Percentiles rank a stretch among this genome's conserved stretches.
Evolutionary conservation across 208 protist species (phyloP).

Genomic region (Strigomonas oncopelti): DNA sequence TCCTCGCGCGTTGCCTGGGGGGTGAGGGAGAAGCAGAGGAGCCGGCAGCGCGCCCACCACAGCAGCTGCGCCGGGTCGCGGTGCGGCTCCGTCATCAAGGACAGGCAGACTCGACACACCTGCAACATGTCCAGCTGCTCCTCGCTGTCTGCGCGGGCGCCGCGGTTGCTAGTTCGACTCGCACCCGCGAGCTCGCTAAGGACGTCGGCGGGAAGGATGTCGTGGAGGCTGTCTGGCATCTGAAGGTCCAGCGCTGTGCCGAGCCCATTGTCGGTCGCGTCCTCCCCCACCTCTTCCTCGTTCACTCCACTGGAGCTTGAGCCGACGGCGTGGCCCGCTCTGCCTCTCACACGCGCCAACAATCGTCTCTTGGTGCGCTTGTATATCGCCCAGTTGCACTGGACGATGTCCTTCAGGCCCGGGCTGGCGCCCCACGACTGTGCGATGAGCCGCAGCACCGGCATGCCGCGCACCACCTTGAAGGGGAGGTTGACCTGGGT

Average conservation of each 20-base stretch:
- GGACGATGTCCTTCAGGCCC: conserved; percentile 48
- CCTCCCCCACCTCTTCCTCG: conserved; percentile 6
- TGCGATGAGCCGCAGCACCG: conserved; percentile 55
- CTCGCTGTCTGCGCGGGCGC: neutral
- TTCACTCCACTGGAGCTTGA: neutral
- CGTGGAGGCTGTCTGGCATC: neutral
- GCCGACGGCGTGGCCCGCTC: neutral
- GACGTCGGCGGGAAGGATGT: neutral
- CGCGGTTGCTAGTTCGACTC: neutral
- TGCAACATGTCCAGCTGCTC: conserved; percentile 8
- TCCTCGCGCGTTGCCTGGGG: conserved; percentile 24
- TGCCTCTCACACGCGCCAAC: conserved; percentile 10
- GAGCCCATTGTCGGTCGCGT: neutral
- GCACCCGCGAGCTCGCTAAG: neutral
- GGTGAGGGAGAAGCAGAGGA: conserved; percentile 54
- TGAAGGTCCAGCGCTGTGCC: neutral
- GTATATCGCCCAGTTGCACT: conserved; percentile 40
- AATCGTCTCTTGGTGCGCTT: conserved; percentile 23
- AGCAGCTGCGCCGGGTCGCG: conserved; percentile 33
- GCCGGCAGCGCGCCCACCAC: conserved; percentile 81
- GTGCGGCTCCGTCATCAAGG: conserved; percentile 48
- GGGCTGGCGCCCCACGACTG: conserved; percentile 65
- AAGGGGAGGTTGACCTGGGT: conserved; percentile 29
- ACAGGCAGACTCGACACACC: conserved; percentile 30
- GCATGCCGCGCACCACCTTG: conserved; percentile 43